Percentiles rank a stretch among this genome's conserved stretches.
Evolutionary conservation across 2,329 filamentous ascomycete species (phyloP).

Genomic region (Aspergillus brunneoviolaceus): DNA sequence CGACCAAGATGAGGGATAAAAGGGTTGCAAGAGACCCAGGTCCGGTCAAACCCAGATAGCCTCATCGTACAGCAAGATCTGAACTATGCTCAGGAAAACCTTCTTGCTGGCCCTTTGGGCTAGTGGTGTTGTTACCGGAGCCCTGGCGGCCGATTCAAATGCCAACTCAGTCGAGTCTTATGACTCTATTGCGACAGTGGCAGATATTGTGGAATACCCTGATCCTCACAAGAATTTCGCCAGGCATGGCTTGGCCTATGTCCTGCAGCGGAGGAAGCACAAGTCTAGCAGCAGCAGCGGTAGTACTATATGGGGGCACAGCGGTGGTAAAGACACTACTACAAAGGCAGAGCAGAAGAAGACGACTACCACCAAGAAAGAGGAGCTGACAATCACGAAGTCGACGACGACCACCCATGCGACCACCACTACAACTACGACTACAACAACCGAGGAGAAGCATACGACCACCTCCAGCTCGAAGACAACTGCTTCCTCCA

Average conservation of each 20-base stretch:
- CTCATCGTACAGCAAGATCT: background rate
- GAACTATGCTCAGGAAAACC: background rate
- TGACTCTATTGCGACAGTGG: background rate
- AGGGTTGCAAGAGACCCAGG: background rate
- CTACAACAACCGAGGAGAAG: background rate
- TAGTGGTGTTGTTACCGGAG: background rate
- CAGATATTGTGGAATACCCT: background rate
- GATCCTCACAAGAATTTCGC: background rate
- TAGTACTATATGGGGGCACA: background rate
- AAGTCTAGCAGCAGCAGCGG: background rate
- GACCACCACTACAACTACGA: background rate
- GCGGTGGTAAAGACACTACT: background rate
- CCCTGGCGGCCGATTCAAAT: background rate
- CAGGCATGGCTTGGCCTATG: background rate
- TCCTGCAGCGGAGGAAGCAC: background rate
- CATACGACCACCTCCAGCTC: background rate
- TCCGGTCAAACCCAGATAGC: background rate
- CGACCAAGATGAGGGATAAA: background rate
- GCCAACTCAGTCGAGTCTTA: background rate
- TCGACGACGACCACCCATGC: background rate
- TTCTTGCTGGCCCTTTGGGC: background rate
- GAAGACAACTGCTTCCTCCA: too few relatives aligned
- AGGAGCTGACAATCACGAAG: background rate
- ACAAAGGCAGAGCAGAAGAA: background rate
- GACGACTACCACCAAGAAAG: background rate